Conservation (phyloP, 345 rosid genomes). For the Eucalyptus victrix region DNA sequence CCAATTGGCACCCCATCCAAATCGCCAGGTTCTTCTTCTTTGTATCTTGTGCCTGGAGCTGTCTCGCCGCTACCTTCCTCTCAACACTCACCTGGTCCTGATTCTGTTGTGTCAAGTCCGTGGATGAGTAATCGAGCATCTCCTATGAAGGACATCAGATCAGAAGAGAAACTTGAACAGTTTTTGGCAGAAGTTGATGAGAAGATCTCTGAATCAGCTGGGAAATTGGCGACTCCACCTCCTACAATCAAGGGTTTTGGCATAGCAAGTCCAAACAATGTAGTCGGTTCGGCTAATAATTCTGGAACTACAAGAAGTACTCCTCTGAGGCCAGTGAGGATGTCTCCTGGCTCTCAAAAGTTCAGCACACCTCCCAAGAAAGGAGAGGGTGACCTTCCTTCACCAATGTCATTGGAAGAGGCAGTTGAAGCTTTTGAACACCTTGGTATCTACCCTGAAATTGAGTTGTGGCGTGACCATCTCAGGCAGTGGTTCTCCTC, state of each 20-base stretch:
- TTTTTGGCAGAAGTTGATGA: constrained; percentile 77
- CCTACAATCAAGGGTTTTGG: constrained; percentile 58
- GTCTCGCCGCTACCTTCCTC: constrained; percentile 40
- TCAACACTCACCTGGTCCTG: constrained; percentile 56
- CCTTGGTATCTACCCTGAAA: constrained; percentile 82
- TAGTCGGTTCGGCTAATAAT: constrained; percentile 59
- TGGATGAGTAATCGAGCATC: constrained; percentile 60
- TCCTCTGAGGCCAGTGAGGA: constrained; percentile 83
- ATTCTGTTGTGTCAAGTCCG: constrained; percentile 51
- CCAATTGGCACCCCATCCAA: constrained; percentile 47
- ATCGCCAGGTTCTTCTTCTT: constrained; percentile 54
- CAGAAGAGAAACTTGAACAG: constrained; percentile 84
- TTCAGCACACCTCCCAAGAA: constrained; percentile 92
- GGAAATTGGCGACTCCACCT: constrained; percentile 69
- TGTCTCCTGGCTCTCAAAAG: constrained; percentile 97
- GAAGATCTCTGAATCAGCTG: constrained; percentile 66
- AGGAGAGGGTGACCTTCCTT: constrained; percentile 91
- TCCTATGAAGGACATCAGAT: constrained; percentile 51
- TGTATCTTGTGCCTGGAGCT: constrained; percentile 53
- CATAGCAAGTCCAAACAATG: constrained; percentile 51
- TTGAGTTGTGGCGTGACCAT: constrained; percentile 82
- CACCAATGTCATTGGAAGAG: constrained; percentile 86
- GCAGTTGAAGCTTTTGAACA: constrained; percentile 68
- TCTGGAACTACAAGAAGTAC: constrained; percentile 84
- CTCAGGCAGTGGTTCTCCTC: constrained; percentile 97